These are phyloP conservation scores for Lignosus rhinocerotis DNA, from an alignment of 1,284 basidiomycete genomes.

Conservation along the genomic window DNA sequence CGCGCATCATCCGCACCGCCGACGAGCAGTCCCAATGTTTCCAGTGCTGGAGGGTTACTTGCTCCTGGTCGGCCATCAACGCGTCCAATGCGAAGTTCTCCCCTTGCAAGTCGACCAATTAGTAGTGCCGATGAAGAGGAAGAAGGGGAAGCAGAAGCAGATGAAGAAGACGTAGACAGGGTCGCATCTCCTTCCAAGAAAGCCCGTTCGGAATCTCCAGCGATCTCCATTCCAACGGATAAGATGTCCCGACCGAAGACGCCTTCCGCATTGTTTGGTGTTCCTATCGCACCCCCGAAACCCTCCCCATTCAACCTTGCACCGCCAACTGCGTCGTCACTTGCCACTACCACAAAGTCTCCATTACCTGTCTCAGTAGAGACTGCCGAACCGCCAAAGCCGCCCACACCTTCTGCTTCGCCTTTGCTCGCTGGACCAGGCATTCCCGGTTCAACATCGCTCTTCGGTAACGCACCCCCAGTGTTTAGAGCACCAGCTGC, in stretches of 20 bases:
- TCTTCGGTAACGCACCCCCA: conserved; percentile 10
- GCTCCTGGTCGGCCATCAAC: conserved; percentile 30
- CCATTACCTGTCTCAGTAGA: conserved; percentile 1
- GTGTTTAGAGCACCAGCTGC: conserved; percentile 18
- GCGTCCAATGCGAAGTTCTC: conserved; percentile 30
- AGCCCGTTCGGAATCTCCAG: conserved; percentile 16
- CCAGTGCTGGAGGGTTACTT: conserved; percentile 12
- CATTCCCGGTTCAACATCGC: conserved; percentile 1
- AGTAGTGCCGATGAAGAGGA: conserved; percentile 24
- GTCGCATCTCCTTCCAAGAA: conserved; percentile 12
- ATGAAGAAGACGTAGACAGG: conserved; percentile 7
- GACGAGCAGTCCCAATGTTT: conserved; percentile 11
- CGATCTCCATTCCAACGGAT: conserved; percentile 5
- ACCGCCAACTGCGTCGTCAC: conserved; percentile 19
- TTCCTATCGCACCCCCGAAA: conserved; percentile 18
- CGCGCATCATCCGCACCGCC: conserved; percentile 21
- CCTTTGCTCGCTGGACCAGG: conserved; percentile 6
- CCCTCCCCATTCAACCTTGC: conserved; percentile 26
- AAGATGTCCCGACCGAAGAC: conserved; percentile 30
- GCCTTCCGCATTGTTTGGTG: conserved; percentile 41
- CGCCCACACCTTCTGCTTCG: conserved; percentile 1
- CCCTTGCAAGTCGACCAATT: conserved; percentile 29
- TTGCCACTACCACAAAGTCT: conserved; percentile 11
- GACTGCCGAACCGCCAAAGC: conserved; percentile 2
- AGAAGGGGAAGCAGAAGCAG: conserved; percentile 12